These are phyloP conservation scores for Yamadazyma laniorum DNA, from an alignment of 805 yeast genomes.

Conservation along the genomic window DNA sequence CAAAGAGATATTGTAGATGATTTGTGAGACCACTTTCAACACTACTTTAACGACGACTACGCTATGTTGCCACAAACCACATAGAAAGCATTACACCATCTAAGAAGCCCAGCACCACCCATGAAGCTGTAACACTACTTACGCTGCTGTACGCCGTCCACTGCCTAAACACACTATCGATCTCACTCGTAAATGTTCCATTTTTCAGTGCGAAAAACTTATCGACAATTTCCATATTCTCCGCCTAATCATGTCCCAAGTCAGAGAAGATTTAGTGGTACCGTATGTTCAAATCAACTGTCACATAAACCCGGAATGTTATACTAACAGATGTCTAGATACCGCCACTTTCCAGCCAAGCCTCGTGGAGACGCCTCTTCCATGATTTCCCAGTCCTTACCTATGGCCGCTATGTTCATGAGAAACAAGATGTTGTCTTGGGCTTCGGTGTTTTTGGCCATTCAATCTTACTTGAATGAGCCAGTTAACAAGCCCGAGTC, in stretches of 20 bases:
- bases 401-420: constrained; percentile 70
- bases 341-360: constrained; percentile 49
- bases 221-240: constrained; percentile 2
- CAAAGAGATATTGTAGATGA: constrained; percentile 30
- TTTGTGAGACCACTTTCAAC: no score
- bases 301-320: background rate
- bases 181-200: no score
- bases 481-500: constrained; percentile 32
- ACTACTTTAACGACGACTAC: no score
- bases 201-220: constrained; percentile 3
- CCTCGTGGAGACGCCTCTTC: constrained; percentile 42
- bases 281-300: constrained; percentile 28
- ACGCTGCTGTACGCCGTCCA: no score
- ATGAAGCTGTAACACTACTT: no score
- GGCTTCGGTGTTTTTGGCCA: constrained; percentile 52
- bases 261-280: constrained; percentile 33
- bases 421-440: constrained; percentile 56
- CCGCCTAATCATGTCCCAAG: constrained; percentile 22
- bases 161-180: no score
- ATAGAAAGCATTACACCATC: no score
- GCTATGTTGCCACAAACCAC: no score
- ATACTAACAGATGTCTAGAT: constrained; percentile 27
- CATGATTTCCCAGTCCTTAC: constrained; percentile 55
- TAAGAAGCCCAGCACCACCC: no score
- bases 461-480: constrained; percentile 48